These are phyloP conservation scores for Curvularia spicifera DNA, from an alignment of 2,329 filamentous ascomycete species.

Conservation along the genomic window DNA sequence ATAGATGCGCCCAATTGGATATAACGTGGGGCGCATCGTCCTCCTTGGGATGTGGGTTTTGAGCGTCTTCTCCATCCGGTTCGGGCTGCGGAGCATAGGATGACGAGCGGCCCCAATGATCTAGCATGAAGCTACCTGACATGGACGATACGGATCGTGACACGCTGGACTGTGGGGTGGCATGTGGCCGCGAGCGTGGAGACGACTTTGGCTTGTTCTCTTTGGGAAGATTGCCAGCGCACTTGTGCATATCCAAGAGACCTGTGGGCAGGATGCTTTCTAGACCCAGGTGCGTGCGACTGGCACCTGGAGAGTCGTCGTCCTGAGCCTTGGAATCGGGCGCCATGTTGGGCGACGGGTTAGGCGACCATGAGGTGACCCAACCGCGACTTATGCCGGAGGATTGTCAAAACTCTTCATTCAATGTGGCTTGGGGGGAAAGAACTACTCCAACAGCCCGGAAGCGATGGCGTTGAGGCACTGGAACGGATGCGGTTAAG, in stretches of 20 bases:
- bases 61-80: conserved; percentile 18
- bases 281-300: conserved; percentile 31
- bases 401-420: conserved; percentile 11
- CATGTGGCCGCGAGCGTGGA: conserved; percentile 25
- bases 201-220: conserved; percentile 29
- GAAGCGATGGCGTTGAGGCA: conserved; percentile 18
- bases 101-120: conserved; percentile 30
- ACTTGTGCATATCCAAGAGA: conserved; percentile 23
- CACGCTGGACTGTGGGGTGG: conserved; percentile 32
- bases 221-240: conserved; percentile 19
- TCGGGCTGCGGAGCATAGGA: conserved; percentile 20
- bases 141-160: conserved; percentile 44
- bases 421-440: conserved; percentile 17
- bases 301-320: conserved; percentile 26
- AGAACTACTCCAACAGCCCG: conserved; percentile 28
- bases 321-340: conserved; percentile 22
- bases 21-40: conserved; percentile 38
- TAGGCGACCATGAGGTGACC: conserved; percentile 23
- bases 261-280: conserved; percentile 40
- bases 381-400: conserved; percentile 14
- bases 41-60: conserved; percentile 24
- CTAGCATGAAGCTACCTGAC: conserved; percentile 45
- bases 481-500: conserved; percentile 20
- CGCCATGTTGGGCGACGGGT: conserved; percentile 27
- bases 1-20: conserved; percentile 48